Evolutionary conservation across 805 yeast species (phyloP).

Genomic region (Starmerella bombi): DNA sequence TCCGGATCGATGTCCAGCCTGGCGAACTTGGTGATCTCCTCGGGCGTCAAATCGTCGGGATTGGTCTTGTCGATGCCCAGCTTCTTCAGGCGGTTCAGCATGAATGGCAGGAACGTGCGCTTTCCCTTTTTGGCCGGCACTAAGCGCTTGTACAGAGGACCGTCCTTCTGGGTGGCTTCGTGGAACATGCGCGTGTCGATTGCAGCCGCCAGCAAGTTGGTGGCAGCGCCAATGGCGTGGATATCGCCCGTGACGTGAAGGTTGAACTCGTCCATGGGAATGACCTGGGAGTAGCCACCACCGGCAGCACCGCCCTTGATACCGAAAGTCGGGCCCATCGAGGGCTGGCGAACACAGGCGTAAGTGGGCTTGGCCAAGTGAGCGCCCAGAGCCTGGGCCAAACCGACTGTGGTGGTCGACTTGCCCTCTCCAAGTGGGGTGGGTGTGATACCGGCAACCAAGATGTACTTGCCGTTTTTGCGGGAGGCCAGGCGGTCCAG

Average conservation of each 20-base stretch:
- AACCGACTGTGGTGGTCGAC: constrained; percentile 89
- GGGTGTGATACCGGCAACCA: constrained; percentile 96
- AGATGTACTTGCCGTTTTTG: constrained; percentile 70
- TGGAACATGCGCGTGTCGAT: constrained; percentile 95
- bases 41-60: constrained; percentile 52
- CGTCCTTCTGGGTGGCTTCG: constrained; percentile 74
- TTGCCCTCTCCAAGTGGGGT: constrained; percentile 98
- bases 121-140: constrained; percentile 76
- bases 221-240: constrained; percentile 91
- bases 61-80: constrained; percentile 73
- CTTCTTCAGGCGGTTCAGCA: constrained; percentile 61
- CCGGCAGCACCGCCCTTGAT: constrained; percentile 99
- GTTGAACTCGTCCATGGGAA: constrained; percentile 98
- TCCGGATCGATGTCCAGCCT: constrained; percentile 80
- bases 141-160: constrained; percentile 60
- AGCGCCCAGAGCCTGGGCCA: constrained; percentile 94
- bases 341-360: constrained; percentile 95
- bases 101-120: constrained; percentile 41
- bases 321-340: constrained; percentile 98
- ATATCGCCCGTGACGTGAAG: constrained; percentile 96
- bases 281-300: constrained; percentile 94
- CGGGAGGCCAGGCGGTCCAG: constrained; percentile 51
- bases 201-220: constrained; percentile 89
- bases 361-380: constrained; percentile 69
- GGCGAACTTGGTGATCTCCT: constrained; percentile 61